phyloP scores from a whole-genome alignment of 345 rosid genomes.

The Populus davidiana region DNA sequence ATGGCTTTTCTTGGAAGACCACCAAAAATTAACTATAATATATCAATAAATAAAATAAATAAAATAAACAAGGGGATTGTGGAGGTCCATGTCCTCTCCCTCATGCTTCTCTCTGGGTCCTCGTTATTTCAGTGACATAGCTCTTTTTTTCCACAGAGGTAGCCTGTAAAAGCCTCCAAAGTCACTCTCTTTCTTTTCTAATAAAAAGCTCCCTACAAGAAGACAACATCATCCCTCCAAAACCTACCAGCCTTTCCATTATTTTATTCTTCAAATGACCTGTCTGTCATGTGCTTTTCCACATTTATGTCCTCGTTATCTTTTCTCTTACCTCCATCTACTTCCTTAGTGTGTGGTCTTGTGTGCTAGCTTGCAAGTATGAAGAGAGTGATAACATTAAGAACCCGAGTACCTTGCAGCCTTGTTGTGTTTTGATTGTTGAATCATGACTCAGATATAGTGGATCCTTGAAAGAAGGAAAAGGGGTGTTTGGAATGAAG shows the following conservation, averaged over 20 bases:
- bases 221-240: conserved; percentile 51
- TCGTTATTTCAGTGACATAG: conserved; percentile 43
- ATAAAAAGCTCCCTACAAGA: conserved; percentile 27
- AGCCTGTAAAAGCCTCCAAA: conserved; percentile 33
- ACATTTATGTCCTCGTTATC: conserved; percentile 9
- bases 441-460: conserved; percentile 15
- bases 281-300: conserved; percentile 51
- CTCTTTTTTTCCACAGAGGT: neutral
- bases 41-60: neutral
- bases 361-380: neutral
- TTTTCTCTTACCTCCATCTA: conserved; percentile 6
- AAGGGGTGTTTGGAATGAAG: conserved; percentile 57
- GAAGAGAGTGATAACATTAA: neutral
- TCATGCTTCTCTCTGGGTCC: conserved; percentile 13
- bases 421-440: conserved; percentile 23
- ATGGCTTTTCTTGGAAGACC: neutral
- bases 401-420: conserved; percentile 27
- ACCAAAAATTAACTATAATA: neutral
- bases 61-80: neutral
- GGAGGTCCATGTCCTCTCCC: conserved; percentile 35
- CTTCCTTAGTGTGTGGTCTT: neutral
- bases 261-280: conserved; percentile 40
- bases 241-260: conserved; percentile 42
- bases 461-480: conserved; percentile 30
- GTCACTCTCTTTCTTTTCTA: neutral